Percentiles rank a stretch among this genome's conserved stretches.
Conservation (phyloP, 305 asterid species). For the Fraxinus dipetala region DNA sequence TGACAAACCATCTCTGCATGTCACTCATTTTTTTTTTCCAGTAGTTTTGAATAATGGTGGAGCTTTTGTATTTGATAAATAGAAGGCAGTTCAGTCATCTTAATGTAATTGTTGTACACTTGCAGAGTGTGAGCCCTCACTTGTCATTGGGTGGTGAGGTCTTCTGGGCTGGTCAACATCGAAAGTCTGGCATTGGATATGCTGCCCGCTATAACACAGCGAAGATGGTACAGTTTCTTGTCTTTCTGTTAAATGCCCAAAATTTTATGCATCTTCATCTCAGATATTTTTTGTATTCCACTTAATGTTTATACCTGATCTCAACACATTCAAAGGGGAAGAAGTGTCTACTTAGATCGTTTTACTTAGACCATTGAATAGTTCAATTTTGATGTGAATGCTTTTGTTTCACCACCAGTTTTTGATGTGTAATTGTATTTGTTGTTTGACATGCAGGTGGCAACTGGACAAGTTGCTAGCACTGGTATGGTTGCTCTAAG, state of each 20-base stretch:
- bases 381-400: neutral
- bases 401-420: neutral
- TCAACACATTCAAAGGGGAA: neutral
- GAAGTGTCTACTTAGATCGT: neutral
- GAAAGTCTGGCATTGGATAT: slow-evolving; percentile 91
- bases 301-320: neutral
- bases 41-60: neutral
- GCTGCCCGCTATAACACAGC: slow-evolving; percentile 90
- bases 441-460: slow-evolving; percentile 49
- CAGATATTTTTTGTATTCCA: neutral
- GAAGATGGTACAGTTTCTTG: slow-evolving; percentile 58
- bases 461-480: slow-evolving; percentile 94
- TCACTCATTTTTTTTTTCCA: neutral
- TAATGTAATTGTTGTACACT: slow-evolving; percentile 8
- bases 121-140: slow-evolving; percentile 70
- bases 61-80: neutral
- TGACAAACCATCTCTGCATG: neutral
- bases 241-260: slow-evolving; percentile 1
- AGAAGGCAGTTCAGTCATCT: neutral
- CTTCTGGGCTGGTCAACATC: slow-evolving; percentile 97
- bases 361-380: neutral
- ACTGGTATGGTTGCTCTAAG: slow-evolving; percentile 87
- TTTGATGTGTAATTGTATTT: neutral
- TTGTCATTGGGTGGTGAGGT: slow-evolving; percentile 93
- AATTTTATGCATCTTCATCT: neutral